Evolutionary conservation across 257 asterid species (phyloP).

Genomic region (Thymus quinquecostatus): DNA sequence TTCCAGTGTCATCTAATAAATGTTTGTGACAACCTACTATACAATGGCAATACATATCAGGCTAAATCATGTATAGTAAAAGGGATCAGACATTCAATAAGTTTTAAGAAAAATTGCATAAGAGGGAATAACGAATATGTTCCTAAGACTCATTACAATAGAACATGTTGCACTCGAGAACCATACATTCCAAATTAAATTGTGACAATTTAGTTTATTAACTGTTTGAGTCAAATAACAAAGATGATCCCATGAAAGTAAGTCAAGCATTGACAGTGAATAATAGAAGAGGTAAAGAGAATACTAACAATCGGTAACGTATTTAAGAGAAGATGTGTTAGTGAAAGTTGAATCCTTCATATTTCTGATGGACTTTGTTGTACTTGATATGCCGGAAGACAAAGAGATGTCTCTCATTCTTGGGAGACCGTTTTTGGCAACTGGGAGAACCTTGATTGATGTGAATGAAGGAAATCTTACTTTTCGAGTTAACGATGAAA

Average conservation of each 20-base stretch:
- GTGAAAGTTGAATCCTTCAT: too few relatives aligned
- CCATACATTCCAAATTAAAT: background rate
- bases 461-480: too few relatives aligned
- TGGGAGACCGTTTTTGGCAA: too few relatives aligned
- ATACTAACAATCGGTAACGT: conserved; percentile 75
- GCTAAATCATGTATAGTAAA: background rate
- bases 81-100: background rate
- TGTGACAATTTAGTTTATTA: background rate
- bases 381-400: too few relatives aligned
- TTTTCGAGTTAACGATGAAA: too few relatives aligned
- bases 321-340: conserved; percentile 46
- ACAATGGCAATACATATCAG: background rate
- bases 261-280: background rate
- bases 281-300: conserved; percentile 26
- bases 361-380: too few relatives aligned
- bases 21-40: background rate
- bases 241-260: background rate
- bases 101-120: background rate
- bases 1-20: background rate
- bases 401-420: too few relatives aligned
- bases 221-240: conserved; percentile 8
- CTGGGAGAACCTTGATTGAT: too few relatives aligned
- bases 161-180: background rate
- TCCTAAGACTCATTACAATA: conserved; percentile 3
- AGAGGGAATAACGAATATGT: background rate